phyloP scores from a whole-genome alignment of 2,329 filamentous ascomycete species.

The Xylariaceae sp. region DNA sequence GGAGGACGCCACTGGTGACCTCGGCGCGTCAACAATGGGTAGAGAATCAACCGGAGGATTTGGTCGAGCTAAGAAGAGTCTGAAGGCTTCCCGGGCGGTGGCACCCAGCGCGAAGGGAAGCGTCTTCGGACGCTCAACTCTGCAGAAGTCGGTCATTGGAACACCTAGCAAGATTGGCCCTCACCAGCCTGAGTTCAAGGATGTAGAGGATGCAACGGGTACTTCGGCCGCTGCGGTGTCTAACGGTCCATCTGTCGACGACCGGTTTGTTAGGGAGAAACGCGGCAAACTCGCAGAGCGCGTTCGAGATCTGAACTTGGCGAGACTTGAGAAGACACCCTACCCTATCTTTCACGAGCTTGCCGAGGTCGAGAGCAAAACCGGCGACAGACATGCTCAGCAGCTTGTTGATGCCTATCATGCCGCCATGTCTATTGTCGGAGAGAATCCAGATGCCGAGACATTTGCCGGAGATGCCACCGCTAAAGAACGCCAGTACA shows the following conservation, averaged over 20 bases:
- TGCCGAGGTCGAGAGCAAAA: conserved; percentile 63
- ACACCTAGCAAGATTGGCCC: conserved; percentile 63
- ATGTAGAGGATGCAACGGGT: conserved; percentile 56
- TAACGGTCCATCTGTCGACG: conserved; percentile 54
- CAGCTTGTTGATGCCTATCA: conserved; percentile 78
- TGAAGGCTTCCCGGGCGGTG: conserved; percentile 32
- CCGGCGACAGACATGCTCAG: conserved; percentile 63
- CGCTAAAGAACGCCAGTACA: conserved; percentile 70
- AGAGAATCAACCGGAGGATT: conserved; percentile 52
- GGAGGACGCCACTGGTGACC: conserved; percentile 39
- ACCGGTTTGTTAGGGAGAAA: conserved; percentile 76
- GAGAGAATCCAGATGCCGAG: conserved; percentile 60
- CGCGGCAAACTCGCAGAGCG: conserved; percentile 75
- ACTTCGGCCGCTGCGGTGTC: conserved; percentile 41
- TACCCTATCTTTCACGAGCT: conserved; percentile 75
- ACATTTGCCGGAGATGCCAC: conserved; percentile 56
- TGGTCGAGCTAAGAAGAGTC: conserved; percentile 53
- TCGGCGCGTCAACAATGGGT: conserved; percentile 32
- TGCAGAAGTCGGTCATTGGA: conserved; percentile 84
- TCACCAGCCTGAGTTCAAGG: conserved; percentile 61
- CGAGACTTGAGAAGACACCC: conserved; percentile 58
- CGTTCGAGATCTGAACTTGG: conserved; percentile 70
- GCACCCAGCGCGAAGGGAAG: conserved; percentile 43
- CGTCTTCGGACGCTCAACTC: conserved; percentile 58
- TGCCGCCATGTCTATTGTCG: conserved; percentile 72